Evolutionary conservation across 1,139 yeast species (phyloP).

Genomic region (Candida tropicalis): DNA sequence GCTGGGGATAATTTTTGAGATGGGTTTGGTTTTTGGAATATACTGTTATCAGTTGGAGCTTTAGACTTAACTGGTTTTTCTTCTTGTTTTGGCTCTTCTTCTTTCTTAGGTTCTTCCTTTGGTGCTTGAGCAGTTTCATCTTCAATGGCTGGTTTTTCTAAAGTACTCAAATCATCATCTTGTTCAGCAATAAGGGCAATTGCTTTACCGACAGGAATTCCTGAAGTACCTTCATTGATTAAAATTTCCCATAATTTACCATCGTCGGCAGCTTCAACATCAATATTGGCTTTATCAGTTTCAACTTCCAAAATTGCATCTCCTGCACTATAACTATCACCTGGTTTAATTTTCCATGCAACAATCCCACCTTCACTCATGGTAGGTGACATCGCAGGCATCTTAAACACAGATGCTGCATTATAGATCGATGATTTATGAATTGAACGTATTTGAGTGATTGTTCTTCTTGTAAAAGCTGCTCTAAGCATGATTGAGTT

Average conservation of each 20-base stretch:
- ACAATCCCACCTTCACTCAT: slow-evolving; percentile 98
- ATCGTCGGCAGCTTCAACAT: slow-evolving; percentile 92
- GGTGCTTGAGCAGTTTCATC: slow-evolving; percentile 20
- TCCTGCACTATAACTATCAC: slow-evolving; percentile 78
- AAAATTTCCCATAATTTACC: slow-evolving; percentile 84
- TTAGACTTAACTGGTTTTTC: slow-evolving; percentile 15
- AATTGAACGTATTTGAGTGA: slow-evolving; percentile 17
- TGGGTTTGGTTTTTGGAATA: slow-evolving; percentile 55
- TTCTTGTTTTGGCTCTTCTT: slow-evolving; percentile 13
- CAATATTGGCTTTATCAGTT: slow-evolving; percentile 92
- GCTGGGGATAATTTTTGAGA: slow-evolving; percentile 77
- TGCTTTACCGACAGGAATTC: slow-evolving; percentile 82
- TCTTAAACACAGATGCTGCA: slow-evolving; percentile 66
- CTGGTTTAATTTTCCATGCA: slow-evolving; percentile 87
- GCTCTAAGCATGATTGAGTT: slow-evolving; percentile 16
- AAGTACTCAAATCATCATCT: slow-evolving; percentile 72
- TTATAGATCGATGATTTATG: slow-evolving; percentile 23
- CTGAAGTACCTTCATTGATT: slow-evolving; percentile 69
- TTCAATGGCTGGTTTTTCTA: slow-evolving; percentile 58
- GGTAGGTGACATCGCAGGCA: slow-evolving; percentile 99
- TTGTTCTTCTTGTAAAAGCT: slow-evolving; percentile 12
- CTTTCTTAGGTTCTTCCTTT: slow-evolving; percentile 21
- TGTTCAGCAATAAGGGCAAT: slow-evolving; percentile 89
- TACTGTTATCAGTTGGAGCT: slow-evolving; percentile 14
- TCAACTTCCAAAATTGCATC: slow-evolving; percentile 88